Evolutionary conservation across 768 basidiomycete genomes (phyloP), one percentile per base, ranked within the genome.

Genomic region (Rhodosporidiobolus sp.): DNA sequence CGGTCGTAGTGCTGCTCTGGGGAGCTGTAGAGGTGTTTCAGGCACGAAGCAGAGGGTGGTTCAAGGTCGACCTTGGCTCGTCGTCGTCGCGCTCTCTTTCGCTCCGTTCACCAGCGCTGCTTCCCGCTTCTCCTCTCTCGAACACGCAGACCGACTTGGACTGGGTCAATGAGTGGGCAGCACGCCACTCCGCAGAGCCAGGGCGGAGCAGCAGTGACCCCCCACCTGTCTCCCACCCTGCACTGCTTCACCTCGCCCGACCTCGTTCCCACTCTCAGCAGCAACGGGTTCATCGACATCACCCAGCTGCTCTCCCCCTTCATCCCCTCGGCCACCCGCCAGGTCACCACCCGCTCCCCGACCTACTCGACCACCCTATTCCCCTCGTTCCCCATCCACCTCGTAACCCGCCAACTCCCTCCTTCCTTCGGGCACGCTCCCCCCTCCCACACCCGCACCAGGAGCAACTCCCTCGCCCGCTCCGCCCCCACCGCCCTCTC

Each of bases 291-390:
- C 52, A 6, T n/a, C 22, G 49, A 57, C 12, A 22, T 69, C 34
- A n/a, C 58, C 3, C 17, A 52, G 8, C 50, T 76, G 48, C 57
- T 76, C 43, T 0, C 20, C 0, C 65, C 75, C 9, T 72, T 66
- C 57, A 9, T 48, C 17, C 1, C 28, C 32, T 4, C 19, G 10
- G 45, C 69, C 20, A 50, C 60, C 32, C 52, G 12, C 43, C 46
- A 43, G 45, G 24, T 70, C 38, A 24, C 69, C 7, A 48, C 38
- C 16, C 48, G 46, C 0, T 49, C 65, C 11, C 65, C 58, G 26
- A 67, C 62, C 56, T 54, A 65, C n/a, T 43, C 52, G 14, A 20
- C 8, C 9, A 4, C 30, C 17, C 14, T 67, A 34, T 17, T 12
- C 19, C 50, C 32, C 46, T 43, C 38, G 38, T 69, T 70, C 28